A percentile compares a stretch with the other conserved stretches of the same genome.
Evolutionary conservation across 768 basidiomycete genomes (phyloP).

Genomic region (Mycena latifolia): DNA sequence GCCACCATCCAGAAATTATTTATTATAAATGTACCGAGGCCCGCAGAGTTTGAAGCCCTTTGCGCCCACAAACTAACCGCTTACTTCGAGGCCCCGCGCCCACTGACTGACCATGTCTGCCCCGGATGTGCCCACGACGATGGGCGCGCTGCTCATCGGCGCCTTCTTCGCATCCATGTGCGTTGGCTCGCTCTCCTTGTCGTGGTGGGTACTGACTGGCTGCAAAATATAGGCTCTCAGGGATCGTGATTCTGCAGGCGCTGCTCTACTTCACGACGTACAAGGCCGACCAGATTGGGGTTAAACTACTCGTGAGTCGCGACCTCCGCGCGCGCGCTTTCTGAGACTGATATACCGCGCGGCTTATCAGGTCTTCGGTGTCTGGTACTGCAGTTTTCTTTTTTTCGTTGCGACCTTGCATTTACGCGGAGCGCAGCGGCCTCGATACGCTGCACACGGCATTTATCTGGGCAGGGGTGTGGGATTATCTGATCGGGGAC

Average conservation of each 20-base stretch:
- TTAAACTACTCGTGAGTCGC: slow-evolving; percentile 51
- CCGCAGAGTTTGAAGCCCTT: no score
- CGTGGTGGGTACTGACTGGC: not conserved
- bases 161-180: slow-evolving; percentile 54
- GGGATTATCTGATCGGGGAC: slow-evolving; percentile 57
- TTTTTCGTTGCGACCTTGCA: not conserved
- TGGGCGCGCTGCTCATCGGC: slow-evolving; percentile 57
- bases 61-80: no score
- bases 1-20: not conserved
- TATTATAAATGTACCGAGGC: not conserved
- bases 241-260: slow-evolving; percentile 54
- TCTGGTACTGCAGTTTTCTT: slow-evolving; percentile 44
- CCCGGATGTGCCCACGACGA: slow-evolving; percentile 46
- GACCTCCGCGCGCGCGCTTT: not conserved
- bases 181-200: slow-evolving; percentile 26
- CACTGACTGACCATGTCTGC: no score
- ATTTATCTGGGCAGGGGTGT: slow-evolving; percentile 54
- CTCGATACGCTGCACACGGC: slow-evolving; percentile 56
- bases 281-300: slow-evolving; percentile 42
- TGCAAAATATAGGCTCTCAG: slow-evolving; percentile 52
- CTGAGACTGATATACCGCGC: not conserved
- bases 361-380: slow-evolving; percentile 36
- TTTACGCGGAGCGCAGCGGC: slow-evolving; percentile 39
- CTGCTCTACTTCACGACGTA: slow-evolving; percentile 56
- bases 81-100: not conserved